phyloP scores from a whole-genome alignment of 2,329 filamentous ascomycete genomes.

The Trichothecium roseum region DNA sequence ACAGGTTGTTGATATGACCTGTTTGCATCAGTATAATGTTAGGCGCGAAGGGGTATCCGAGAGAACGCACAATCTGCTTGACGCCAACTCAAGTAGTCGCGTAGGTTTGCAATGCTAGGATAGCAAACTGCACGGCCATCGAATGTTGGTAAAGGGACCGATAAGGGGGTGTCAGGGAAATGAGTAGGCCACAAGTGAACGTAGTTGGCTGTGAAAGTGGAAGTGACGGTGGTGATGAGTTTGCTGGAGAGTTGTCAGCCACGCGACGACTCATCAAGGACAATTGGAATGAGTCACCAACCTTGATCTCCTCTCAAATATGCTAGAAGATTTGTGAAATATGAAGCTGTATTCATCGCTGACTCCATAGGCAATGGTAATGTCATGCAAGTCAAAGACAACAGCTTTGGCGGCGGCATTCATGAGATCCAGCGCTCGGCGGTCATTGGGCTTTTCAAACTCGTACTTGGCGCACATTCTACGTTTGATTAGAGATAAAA shows the following conservation, averaged over 20 bases:
- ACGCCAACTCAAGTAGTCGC: slow-evolving; percentile 95
- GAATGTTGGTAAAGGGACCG: slow-evolving; percentile 74
- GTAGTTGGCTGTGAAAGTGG: slow-evolving; percentile 89
- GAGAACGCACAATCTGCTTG: slow-evolving; percentile 76
- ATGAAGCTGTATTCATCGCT: slow-evolving; percentile 96
- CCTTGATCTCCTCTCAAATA: slow-evolving; percentile 82
- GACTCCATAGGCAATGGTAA: slow-evolving; percentile 81
- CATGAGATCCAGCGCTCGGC: slow-evolving; percentile 81
- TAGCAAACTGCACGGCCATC: slow-evolving; percentile 89
- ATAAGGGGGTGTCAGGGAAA: slow-evolving; percentile 63
- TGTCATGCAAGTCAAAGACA: slow-evolving; percentile 72
- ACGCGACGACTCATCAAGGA: background rate
- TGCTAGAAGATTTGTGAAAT: slow-evolving; percentile 67
- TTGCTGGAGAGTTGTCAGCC: slow-evolving; percentile 46
- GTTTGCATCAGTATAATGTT: background rate
- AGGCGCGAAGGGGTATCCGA: background rate
- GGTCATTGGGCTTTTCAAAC: slow-evolving; percentile 90
- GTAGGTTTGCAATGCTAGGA: slow-evolving; percentile 68
- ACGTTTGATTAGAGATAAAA: slow-evolving; percentile 1
- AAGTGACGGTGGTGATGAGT: slow-evolving; percentile 80
- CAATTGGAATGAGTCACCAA: slow-evolving; percentile 24
- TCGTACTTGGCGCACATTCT: slow-evolving; percentile 75
- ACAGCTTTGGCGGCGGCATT: slow-evolving; percentile 83
- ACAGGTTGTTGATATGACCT: slow-evolving; percentile 97
- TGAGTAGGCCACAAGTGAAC: slow-evolving; percentile 67